Evolutionary conservation across 805 yeast species (phyloP).

Genomic region (Teunomyces tritomae): DNA sequence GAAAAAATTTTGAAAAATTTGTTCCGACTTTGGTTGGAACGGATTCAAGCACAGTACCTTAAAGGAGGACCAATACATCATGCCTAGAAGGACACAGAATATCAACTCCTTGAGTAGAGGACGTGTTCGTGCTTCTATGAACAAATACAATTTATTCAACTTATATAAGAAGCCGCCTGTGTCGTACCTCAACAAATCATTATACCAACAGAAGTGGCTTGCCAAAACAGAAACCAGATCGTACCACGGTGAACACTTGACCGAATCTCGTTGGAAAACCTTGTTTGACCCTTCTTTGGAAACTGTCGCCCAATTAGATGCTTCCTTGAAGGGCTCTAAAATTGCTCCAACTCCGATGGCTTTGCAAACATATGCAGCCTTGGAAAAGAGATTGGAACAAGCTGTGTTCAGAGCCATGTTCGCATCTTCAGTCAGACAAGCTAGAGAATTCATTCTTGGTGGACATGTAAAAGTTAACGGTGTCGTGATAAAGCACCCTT

Average conservation of each 20-base stretch:
- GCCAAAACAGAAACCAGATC: slow-evolving; percentile 91
- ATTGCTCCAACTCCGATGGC: slow-evolving; percentile 73
- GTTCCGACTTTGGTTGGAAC: not conserved
- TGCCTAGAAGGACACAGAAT: slow-evolving; percentile 63
- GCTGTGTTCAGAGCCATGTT: slow-evolving; percentile 91
- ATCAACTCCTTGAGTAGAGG: slow-evolving; percentile 62
- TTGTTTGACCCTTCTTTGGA: slow-evolving; percentile 68
- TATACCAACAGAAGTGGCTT: slow-evolving; percentile 88
- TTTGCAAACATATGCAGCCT: slow-evolving; percentile 81
- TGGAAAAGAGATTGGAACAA: slow-evolving; percentile 86
- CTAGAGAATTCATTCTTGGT: slow-evolving; percentile 78
- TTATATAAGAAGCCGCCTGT: slow-evolving; percentile 68
- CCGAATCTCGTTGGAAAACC: slow-evolving; percentile 78
- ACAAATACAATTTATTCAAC: slow-evolving; percentile 88
- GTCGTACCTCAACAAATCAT: slow-evolving; percentile 57
- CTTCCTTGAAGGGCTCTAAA: slow-evolving; percentile 61
- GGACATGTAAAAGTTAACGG: slow-evolving; percentile 90
- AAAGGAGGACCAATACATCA: slow-evolving; percentile 15
- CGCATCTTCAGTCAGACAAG: slow-evolving; percentile 91
- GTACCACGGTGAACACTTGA: slow-evolving; percentile 91
- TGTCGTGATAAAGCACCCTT: slow-evolving; percentile 70
- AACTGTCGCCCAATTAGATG: slow-evolving; percentile 87
- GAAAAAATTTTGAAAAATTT: slow-evolving; percentile 2
- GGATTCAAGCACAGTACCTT: not conserved
- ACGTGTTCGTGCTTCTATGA: slow-evolving; percentile 84